Percentiles rank a stretch among this genome's conserved stretches.
These are phyloP conservation scores for Coprinopsis cinerea DNA, from an alignment of 768 basidiomycete species.

Conservation along the genomic window DNA sequence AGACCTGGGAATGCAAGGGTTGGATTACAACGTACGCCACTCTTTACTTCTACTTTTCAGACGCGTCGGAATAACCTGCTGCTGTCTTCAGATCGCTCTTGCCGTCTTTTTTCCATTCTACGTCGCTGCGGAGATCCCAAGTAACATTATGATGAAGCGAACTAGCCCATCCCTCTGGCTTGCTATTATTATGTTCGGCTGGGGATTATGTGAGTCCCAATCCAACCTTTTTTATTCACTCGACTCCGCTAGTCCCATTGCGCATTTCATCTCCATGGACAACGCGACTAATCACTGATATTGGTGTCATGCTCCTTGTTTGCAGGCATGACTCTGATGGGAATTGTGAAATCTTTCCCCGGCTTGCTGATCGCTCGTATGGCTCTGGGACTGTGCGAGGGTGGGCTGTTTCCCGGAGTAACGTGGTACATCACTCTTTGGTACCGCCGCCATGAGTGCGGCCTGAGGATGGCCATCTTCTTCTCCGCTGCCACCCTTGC, in stretches of 20 bases:
- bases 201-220: constrained; percentile 23
- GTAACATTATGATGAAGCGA: constrained; percentile 30
- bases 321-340: constrained; percentile 27
- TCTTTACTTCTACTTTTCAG: not conserved
- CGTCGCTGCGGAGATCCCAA: constrained; percentile 27
- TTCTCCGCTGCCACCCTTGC: constrained; percentile 28
- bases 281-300: not conserved
- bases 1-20: constrained; percentile 21
- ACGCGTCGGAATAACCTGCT: not conserved
- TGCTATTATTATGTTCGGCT: constrained; percentile 26
- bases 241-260: not conserved
- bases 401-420: constrained; percentile 26
- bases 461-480: constrained; percentile 27
- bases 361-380: constrained; percentile 24
- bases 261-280: no score
- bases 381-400: constrained; percentile 26
- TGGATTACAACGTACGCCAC: constrained; percentile 24
- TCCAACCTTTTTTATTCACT: not conserved
- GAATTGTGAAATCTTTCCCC: constrained; percentile 21
- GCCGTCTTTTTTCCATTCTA: constrained; percentile 29
- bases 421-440: constrained; percentile 27
- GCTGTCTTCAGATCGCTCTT: constrained; percentile 18
- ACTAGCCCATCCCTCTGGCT: constrained; percentile 29
- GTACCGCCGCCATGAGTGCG: constrained; percentile 27
- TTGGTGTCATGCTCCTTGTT: not conserved